Evolutionary conservation across 371 early-diverging fungal genomes (phyloP).

Genomic region (Saksenaea vasiformis): DNA sequence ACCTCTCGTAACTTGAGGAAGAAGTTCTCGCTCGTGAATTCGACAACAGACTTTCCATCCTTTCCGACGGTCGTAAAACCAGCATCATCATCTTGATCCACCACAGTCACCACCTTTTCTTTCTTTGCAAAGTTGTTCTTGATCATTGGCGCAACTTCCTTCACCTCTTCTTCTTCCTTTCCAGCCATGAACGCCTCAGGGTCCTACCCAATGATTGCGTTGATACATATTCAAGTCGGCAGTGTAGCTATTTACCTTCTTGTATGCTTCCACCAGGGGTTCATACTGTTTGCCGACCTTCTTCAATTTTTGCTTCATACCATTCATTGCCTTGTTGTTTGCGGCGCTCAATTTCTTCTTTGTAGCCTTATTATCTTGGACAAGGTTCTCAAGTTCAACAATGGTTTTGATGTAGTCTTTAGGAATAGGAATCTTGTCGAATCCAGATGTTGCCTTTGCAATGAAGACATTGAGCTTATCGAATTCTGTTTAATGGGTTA

Average conservation of each 20-base stretch:
- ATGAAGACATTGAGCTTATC: constrained; percentile 82
- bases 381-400: constrained; percentile 74
- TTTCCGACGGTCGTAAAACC: constrained; percentile 89
- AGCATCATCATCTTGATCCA: constrained; percentile 51
- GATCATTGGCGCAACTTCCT: constrained; percentile 13
- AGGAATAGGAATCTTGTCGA: constrained; percentile 66
- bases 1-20: constrained; percentile 83
- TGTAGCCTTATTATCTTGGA: constrained; percentile 67
- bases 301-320: constrained; percentile 90
- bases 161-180: constrained; percentile 45
- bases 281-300: constrained; percentile 85
- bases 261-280: constrained; percentile 70
- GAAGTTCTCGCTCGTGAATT: constrained; percentile 68
- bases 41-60: constrained; percentile 68
- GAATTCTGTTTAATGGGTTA: constrained; percentile 62
- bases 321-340: constrained; percentile 83
- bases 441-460: constrained; percentile 71
- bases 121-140: constrained; percentile 11
- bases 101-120: constrained; percentile 17
- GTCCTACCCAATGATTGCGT: constrained; percentile 23
- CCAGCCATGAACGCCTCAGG: constrained; percentile 53
- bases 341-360: constrained; percentile 84
- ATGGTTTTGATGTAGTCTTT: constrained; percentile 81
- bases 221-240: background rate
- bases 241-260: constrained; percentile 46